Base-by-base conservation (phyloP, 1,139 yeast species). In the Blastobotrys indianensis region DNA sequence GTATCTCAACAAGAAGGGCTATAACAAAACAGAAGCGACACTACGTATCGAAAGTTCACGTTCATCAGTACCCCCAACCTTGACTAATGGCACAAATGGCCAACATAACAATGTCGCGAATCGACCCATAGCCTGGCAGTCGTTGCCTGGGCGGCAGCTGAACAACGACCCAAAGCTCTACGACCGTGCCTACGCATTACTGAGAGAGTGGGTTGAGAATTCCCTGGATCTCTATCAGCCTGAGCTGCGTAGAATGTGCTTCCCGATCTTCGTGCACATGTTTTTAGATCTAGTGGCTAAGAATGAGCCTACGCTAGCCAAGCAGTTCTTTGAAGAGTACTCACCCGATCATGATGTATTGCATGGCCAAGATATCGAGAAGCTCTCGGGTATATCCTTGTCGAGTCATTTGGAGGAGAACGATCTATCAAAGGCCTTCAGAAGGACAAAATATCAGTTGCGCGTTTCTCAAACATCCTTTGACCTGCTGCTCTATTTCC, bases 191-290 rank as follows among this genome's bases (percentile, higher is more conserved):
- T 94, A 88, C 65, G 72, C 82, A 16, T 75, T 86, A 63, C 75
- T 90, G 52, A 77, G 86, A 53, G 81, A 81, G 50, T 94, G 97
- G 97, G 86, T 86, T 32, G 95, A 88, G 55, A 77, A 88, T 28
- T 88, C 97, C 0, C 73, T 92, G 58, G 98, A 92, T 63, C 75
- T 92, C 67, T 92, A 94, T 66, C 85, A 84, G 64, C 92, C 95
- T 10, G 97, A 92, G 64, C 73, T 92, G 51, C 76, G 85, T 46
- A 77, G 94, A 53, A 76, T 90, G 35, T 70, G 92, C 55, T 92
- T 84, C 63, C 99, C 99, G 2, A 75, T 92, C 29, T 92, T 90
- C 66, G 84, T 92, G 41, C 95, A 92, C 65, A 79, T 90, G 57
- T 92, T 80, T 61, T 71, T 92, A 54, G 94, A 87, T 58, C 73